Evolutionary conservation across 169 alveolate genomes (phyloP).

Genomic region (Plasmodium ovale): DNA sequence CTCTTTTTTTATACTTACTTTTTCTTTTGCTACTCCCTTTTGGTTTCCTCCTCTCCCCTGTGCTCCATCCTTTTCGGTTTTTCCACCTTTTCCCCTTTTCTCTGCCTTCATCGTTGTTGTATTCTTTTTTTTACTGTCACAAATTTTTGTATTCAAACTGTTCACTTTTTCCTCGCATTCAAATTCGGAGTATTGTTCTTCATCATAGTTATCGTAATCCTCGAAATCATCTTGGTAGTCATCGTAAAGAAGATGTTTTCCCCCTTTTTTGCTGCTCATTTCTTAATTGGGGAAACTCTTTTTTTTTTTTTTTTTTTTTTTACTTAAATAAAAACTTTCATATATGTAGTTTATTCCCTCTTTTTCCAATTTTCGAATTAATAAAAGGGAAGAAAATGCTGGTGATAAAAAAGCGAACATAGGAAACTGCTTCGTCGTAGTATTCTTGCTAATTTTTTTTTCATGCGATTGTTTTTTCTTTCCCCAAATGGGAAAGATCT

Average conservation of each 20-base stretch:
- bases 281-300: background rate
- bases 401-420: too few relatives aligned
- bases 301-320: too few relatives aligned
- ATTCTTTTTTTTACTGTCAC: background rate
- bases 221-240: slow-evolving; percentile 57
- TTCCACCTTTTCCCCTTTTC: background rate
- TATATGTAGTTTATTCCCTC: too few relatives aligned
- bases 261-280: slow-evolving; percentile 65
- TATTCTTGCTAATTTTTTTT: too few relatives aligned
- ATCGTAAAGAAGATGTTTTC: slow-evolving; percentile 30
- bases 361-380: too few relatives aligned
- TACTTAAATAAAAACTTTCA: too few relatives aligned
- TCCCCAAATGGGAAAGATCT: too few relatives aligned
- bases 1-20: slow-evolving; percentile 6
- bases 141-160: background rate
- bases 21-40: slow-evolving; percentile 2
- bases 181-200: slow-evolving; percentile 56
- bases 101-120: background rate
- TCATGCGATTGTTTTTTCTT: too few relatives aligned
- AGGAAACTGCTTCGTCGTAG: too few relatives aligned
- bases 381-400: too few relatives aligned
- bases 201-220: slow-evolving; percentile 68
- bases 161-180: background rate
- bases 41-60: background rate
- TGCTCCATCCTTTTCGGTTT: slow-evolving; percentile 8